Conservation (phyloP, 1,284 basidiomycete species). For the Vanrija sp. region DNA sequence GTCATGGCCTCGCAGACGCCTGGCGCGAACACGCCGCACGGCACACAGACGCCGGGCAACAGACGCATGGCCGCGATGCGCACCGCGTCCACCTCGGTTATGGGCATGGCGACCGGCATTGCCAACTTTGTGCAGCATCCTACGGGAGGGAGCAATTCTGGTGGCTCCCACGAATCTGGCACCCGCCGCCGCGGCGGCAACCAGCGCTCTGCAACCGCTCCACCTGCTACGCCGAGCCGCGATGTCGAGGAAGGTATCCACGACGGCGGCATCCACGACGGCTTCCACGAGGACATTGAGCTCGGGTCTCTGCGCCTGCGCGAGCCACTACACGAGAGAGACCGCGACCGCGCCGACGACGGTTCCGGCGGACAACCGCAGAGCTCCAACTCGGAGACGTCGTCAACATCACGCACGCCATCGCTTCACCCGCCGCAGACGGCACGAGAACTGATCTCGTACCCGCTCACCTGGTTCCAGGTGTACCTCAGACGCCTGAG, state of each 20-base stretch:
- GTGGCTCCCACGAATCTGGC: background rate
- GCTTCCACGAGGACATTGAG: constrained; percentile 10
- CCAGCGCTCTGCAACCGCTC: background rate
- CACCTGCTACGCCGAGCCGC: background rate
- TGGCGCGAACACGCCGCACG: too few species aligned
- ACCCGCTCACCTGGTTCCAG: constrained; percentile 42
- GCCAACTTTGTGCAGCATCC: background rate
- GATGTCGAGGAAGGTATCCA: constrained; percentile 22
- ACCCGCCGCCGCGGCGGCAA: background rate
- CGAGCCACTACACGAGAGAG: constrained; percentile 4
- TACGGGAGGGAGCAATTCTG: background rate
- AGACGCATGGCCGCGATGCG: constrained; percentile 14
- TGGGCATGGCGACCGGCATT: constrained; percentile 7
- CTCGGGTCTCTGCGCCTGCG: constrained; percentile 10
- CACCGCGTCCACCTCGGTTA: constrained; percentile 3
- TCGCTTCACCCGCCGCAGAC: constrained; percentile 37
- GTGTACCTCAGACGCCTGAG: constrained; percentile 43
- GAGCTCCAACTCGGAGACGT: constrained; percentile 40
- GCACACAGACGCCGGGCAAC: background rate
- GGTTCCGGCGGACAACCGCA: constrained; percentile 9
- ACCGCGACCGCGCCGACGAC: background rate
- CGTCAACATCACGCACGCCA: constrained; percentile 43
- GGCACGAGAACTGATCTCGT: constrained; percentile 35
- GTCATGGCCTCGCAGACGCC: background rate
- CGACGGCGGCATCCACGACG: background rate